Conservation (phyloP, 495 filamentous ascomycete genomes). For the Neurospora sp. region DNA sequence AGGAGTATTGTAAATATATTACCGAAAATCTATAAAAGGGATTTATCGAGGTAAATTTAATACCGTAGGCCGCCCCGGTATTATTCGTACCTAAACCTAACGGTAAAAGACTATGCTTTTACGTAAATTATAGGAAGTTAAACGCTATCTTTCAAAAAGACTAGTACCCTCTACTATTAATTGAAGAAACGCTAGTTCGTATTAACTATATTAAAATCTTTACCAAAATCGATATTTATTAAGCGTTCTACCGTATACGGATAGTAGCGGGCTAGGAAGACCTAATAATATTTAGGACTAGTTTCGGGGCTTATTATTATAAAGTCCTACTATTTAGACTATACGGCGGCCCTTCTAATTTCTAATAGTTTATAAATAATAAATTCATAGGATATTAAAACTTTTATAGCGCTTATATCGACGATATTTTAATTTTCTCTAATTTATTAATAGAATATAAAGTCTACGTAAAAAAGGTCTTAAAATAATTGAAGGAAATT, state of each 20-base stretch:
- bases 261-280: conserved; percentile 20
- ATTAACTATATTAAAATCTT: conserved; percentile 25
- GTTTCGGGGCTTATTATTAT: neutral
- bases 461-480: neutral
- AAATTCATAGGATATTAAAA: conserved; percentile 4
- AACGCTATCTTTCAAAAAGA: conserved; percentile 29
- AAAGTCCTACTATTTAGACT: neutral
- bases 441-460: neutral
- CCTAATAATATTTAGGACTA: conserved; percentile 21
- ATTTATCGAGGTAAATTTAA: neutral
- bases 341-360: conserved; percentile 11
- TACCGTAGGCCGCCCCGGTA: neutral
- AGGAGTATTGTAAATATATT: neutral
- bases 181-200: conserved; percentile 28
- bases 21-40: neutral
- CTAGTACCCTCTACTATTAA: conserved; percentile 33
- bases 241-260: conserved; percentile 10
- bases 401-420: too few species aligned
- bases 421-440: neutral
- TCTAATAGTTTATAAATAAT: conserved; percentile 6
- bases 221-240: conserved; percentile 32
- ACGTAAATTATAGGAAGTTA: too few species aligned
- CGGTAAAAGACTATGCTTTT: conserved; percentile 5
- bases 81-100: conserved; percentile 15
- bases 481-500: conserved; percentile 2